A percentile compares a stretch with the other conserved stretches of the same genome.
These are phyloP conservation scores for Tetrahymena borealis DNA, from an alignment of 73 alveolate species.

Conservation along the genomic window DNA sequence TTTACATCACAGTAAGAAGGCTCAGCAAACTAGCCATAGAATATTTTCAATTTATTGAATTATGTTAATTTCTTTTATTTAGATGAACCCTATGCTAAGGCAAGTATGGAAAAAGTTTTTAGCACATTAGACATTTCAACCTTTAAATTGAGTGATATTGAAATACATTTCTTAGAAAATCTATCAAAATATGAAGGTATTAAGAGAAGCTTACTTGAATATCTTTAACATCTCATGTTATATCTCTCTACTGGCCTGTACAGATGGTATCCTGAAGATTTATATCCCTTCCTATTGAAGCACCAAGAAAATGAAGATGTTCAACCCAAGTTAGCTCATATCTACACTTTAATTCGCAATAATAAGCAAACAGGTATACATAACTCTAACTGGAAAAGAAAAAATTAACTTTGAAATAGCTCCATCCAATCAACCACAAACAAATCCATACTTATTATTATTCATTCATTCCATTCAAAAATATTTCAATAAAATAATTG, in stretches of 20 bases:
- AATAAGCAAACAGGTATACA: not conserved
- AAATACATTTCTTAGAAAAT: not conserved
- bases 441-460: not conserved
- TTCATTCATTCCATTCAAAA: no score
- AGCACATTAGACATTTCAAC: not conserved
- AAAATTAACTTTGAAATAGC: not conserved
- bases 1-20: not conserved
- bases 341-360: not conserved
- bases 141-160: not conserved
- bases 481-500: no score
- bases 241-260: not conserved
- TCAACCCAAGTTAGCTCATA: not conserved
- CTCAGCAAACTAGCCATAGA: not conserved
- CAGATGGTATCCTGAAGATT: not conserved
- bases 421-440: not conserved
- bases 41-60: not conserved
- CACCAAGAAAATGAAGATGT: not conserved
- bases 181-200: not conserved
- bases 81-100: not conserved
- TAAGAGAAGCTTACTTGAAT: not conserved
- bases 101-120: not conserved
- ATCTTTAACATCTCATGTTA: not conserved
- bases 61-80: not conserved
- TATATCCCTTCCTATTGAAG: not conserved
- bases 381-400: slow-evolving; percentile 2